Percentiles rank a stretch among this genome's conserved stretches.
Evolutionary conservation across 768 basidiomycete species (phyloP).

Genomic region (Boletus bicolor): DNA sequence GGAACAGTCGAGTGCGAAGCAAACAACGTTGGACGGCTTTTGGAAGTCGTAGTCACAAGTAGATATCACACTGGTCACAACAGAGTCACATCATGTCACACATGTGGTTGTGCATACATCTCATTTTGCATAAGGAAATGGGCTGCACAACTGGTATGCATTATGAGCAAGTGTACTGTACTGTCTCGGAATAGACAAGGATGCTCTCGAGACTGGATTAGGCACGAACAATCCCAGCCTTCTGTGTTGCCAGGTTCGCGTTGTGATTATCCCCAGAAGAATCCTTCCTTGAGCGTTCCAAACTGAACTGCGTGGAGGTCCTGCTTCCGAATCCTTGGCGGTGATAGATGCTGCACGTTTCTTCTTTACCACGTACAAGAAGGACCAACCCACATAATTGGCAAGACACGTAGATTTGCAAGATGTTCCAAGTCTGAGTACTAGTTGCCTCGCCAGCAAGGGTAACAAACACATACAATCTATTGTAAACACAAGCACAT

Average conservation of each 20-base stretch:
- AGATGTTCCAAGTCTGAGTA: background rate
- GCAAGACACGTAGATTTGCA: background rate
- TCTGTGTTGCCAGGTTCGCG: no score
- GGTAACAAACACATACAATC: background rate
- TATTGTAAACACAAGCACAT: background rate
- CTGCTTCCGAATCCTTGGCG: background rate
- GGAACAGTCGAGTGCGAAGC: no score
- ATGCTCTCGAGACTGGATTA: background rate
- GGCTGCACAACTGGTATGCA: no score
- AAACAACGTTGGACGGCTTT: no score
- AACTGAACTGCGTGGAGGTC: background rate
- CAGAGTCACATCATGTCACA: no score
- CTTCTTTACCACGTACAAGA: background rate
- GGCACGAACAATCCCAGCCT: background rate
- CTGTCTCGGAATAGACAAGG: background rate
- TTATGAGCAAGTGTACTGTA: no score
- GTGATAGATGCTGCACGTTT: background rate
- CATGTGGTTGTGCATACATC: no score
- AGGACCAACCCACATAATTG: background rate
- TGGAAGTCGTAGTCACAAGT: no score
- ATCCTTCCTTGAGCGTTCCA: background rate
- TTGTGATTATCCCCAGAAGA: slow-evolving; percentile 9
- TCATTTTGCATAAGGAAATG: no score
- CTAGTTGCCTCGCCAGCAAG: background rate
- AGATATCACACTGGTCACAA: no score